Conservation (phyloP, 1,284 basidiomycete genomes). For the Gastroboletus turbinatus region DNA sequence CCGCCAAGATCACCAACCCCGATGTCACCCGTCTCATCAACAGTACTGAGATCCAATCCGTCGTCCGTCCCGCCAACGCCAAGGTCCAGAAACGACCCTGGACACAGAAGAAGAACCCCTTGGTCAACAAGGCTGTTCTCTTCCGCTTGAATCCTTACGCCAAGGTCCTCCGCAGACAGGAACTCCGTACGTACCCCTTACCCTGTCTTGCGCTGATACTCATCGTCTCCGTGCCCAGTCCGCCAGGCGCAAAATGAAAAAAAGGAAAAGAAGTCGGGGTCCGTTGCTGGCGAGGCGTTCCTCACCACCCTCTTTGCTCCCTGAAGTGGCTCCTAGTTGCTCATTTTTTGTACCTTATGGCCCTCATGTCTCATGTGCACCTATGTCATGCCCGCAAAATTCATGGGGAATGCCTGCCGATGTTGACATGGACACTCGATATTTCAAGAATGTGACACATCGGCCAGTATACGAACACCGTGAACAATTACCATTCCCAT, state of each 20-base stretch:
- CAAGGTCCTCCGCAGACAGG: slow-evolving; percentile 87
- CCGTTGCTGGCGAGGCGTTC: slow-evolving; percentile 84
- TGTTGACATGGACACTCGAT: not conserved
- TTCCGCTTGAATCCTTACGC: slow-evolving; percentile 99
- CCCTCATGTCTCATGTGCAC: slow-evolving; percentile 17
- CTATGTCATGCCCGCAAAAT: slow-evolving; percentile 19
- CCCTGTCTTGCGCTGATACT: not conserved
- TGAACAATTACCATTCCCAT: not conserved
- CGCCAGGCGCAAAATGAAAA: slow-evolving; percentile 70
- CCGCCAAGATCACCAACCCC: slow-evolving; percentile 95
- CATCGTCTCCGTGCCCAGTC: slow-evolving; percentile 43
- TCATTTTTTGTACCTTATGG: slow-evolving; percentile 5
- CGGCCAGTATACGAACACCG: too few relatives aligned
- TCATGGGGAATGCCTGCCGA: not conserved
- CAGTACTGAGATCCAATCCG: slow-evolving; percentile 94
- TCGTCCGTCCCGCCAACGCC: slow-evolving; percentile 84
- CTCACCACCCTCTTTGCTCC: slow-evolving; percentile 83
- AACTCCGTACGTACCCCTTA: slow-evolving; percentile 64
- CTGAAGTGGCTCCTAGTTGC: slow-evolving; percentile 43
- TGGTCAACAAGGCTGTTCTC: slow-evolving; percentile 93
- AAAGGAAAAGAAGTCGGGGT: slow-evolving; percentile 64
- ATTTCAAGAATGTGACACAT: not conserved
- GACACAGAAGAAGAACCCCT: slow-evolving; percentile 99
- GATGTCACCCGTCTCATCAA: slow-evolving; percentile 99
- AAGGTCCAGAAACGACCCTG: slow-evolving; percentile 89